phyloP scores from a whole-genome alignment of 176 grass and related monocot genomes.

The Carex pumila region DNA sequence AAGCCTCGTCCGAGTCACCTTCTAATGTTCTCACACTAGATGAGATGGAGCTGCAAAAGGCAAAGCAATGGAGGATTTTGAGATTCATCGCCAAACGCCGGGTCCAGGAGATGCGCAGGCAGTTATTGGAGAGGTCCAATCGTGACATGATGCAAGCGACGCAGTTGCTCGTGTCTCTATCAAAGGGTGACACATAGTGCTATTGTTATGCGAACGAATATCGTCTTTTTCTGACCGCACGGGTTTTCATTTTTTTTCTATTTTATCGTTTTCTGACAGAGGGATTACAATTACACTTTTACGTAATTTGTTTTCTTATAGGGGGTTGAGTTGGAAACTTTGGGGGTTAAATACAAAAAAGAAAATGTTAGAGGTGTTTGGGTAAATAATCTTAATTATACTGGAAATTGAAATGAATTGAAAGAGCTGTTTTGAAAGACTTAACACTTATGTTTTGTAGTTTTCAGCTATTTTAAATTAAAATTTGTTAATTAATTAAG shows the following conservation, averaged over 20 bases:
- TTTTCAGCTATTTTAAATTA: not conserved
- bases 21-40: not conserved
- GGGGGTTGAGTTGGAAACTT: not conserved
- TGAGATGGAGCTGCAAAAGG: conserved; percentile 18
- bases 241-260: not conserved
- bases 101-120: not conserved
- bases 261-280: not conserved
- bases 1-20: not conserved
- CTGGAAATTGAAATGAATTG: not conserved
- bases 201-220: not conserved
- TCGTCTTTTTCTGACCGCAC: not conserved
- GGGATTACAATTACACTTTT: not conserved
- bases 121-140: not conserved
- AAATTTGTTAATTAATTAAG: no score
- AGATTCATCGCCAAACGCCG: not conserved
- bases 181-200: not conserved
- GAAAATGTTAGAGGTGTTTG: not conserved
- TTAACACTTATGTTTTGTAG: not conserved
- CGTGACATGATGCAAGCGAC: not conserved
- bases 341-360: not conserved
- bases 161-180: conserved; percentile 4
- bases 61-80: not conserved
- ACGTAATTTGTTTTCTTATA: not conserved
- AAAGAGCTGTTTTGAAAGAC: not conserved
- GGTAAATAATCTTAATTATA: not conserved